These are phyloP conservation scores for Epichloe elymi DNA, from an alignment of 2,329 filamentous ascomycete species.

Conservation along the genomic window DNA sequence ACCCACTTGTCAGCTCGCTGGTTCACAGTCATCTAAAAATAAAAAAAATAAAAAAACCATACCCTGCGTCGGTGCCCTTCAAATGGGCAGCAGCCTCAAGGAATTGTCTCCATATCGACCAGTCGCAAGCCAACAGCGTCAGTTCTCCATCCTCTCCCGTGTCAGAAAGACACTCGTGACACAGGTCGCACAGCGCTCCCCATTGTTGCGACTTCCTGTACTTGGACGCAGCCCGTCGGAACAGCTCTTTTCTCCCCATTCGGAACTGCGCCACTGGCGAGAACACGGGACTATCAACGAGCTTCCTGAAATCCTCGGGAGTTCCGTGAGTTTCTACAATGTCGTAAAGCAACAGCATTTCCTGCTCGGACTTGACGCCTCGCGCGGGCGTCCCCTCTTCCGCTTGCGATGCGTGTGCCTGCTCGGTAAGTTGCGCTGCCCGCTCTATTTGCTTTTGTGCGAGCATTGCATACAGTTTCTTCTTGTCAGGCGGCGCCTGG, in stretches of 20 bases:
- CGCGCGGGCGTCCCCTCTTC: conserved; percentile 13
- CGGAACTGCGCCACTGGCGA: conserved; percentile 31
- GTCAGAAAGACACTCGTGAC: conserved; percentile 27
- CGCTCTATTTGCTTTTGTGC: conserved; percentile 38
- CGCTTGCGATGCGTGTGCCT: conserved; percentile 13
- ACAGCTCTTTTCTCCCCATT: conserved; percentile 32
- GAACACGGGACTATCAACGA: conserved; percentile 25
- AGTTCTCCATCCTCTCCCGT: conserved; percentile 24
- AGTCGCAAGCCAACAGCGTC: conserved; percentile 33
- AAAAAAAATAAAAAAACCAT: conserved; percentile 5
- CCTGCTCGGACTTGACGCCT: conserved; percentile 33
- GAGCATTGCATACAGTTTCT: conserved; percentile 37
- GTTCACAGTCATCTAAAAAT: not conserved
- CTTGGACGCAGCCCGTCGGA: conserved; percentile 26
- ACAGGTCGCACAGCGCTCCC: conserved; percentile 29
- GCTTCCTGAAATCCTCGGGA: conserved; percentile 26
- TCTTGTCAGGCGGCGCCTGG: conserved; percentile 34
- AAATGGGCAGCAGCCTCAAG: conserved; percentile 25
- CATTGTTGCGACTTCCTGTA: conserved; percentile 28
- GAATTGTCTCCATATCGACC: conserved; percentile 26
- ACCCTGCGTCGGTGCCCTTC: conserved; percentile 20
- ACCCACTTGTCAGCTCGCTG: conserved; percentile 5
- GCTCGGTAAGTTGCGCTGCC: conserved; percentile 32
- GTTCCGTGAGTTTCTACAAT: conserved; percentile 31
- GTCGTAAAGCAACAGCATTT: conserved; percentile 35